Percentiles rank a stretch among this genome's conserved stretches.
Evolutionary conservation across 1,139 yeast genomes (phyloP).

Genomic region (Waltiozyma sp.): DNA sequence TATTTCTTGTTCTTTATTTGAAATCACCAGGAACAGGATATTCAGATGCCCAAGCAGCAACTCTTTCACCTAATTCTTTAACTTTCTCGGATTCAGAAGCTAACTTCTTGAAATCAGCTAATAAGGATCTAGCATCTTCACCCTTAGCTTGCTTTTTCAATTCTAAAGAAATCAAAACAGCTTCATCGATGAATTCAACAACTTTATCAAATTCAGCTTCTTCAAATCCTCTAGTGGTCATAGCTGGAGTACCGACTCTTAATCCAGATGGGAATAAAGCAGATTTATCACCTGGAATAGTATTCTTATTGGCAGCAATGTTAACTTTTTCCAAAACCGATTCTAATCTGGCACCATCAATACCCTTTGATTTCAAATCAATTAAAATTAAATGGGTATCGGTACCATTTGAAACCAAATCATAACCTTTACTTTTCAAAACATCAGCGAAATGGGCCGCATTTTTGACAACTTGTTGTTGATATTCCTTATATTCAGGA

Average conservation of each 20-base stretch:
- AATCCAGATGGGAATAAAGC: constrained; percentile 93
- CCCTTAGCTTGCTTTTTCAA: constrained; percentile 54
- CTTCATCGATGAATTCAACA: constrained; percentile 66
- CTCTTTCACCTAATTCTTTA: constrained; percentile 48
- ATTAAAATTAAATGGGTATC: constrained; percentile 89
- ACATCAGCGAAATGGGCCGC: constrained; percentile 70
- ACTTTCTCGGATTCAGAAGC: constrained; percentile 52
- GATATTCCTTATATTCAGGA: constrained; percentile 83
- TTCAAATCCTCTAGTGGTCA: constrained; percentile 93
- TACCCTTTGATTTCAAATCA: constrained; percentile 70
- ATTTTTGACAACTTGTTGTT: constrained; percentile 68
- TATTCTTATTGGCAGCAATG: constrained; percentile 92
- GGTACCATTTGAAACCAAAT: constrained; percentile 84
- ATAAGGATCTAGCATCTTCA: constrained; percentile 48
- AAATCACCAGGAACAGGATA: constrained; percentile 77
- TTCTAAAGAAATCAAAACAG: constrained; percentile 55
- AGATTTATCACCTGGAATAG: constrained; percentile 92
- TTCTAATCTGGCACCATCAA: constrained; percentile 95
- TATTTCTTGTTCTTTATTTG: constrained; percentile 10
- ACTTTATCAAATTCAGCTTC: constrained; percentile 68
- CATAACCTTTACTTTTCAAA: constrained; percentile 56
- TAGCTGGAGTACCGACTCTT: constrained; percentile 96
- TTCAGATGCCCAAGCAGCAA: constrained; percentile 51
- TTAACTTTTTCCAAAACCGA: constrained; percentile 80
- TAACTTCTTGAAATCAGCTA: constrained; percentile 51